Conservation (phyloP, 208 protist genomes). For the Sergeia podlipaevii region DNA sequence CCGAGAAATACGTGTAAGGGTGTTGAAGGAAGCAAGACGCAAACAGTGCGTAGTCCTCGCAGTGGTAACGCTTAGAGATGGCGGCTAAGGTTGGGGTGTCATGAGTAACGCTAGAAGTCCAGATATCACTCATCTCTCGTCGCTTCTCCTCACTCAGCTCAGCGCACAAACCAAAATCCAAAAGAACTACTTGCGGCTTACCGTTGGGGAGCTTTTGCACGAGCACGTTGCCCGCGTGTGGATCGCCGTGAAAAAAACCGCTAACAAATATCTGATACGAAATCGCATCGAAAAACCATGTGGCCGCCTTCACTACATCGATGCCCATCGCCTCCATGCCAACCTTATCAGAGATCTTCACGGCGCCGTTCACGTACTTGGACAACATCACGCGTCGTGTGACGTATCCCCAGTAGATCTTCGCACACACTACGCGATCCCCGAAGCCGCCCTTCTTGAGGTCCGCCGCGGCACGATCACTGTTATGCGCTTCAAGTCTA, state of each 20-base stretch:
- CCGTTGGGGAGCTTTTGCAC: constrained; percentile 59
- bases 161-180: constrained; percentile 96
- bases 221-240: constrained; percentile 94
- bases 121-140: constrained; percentile 65
- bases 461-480: constrained; percentile 66
- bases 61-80: constrained; percentile 49
- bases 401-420: constrained; percentile 56
- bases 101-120: constrained; percentile 69
- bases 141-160: constrained; percentile 61
- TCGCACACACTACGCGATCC: constrained; percentile 60
- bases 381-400: constrained; percentile 73
- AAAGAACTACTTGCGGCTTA: constrained; percentile 78
- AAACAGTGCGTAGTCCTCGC: constrained; percentile 75
- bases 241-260: constrained; percentile 94
- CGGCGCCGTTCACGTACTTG: constrained; percentile 50
- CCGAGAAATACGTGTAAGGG: constrained; percentile 68
- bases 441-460: constrained; percentile 72
- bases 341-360: constrained; percentile 75
- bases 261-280: constrained; percentile 93
- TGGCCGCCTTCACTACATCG: constrained; percentile 46
- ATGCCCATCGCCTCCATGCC: constrained; percentile 58
- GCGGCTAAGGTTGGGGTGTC: constrained; percentile 43
- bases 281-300: constrained; percentile 82
- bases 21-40: constrained; percentile 84
- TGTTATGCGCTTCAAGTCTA: constrained; percentile 89